phyloP scores from a whole-genome alignment of 2,329 filamentous ascomycete species.

The Stachybotrys elegans region DNA sequence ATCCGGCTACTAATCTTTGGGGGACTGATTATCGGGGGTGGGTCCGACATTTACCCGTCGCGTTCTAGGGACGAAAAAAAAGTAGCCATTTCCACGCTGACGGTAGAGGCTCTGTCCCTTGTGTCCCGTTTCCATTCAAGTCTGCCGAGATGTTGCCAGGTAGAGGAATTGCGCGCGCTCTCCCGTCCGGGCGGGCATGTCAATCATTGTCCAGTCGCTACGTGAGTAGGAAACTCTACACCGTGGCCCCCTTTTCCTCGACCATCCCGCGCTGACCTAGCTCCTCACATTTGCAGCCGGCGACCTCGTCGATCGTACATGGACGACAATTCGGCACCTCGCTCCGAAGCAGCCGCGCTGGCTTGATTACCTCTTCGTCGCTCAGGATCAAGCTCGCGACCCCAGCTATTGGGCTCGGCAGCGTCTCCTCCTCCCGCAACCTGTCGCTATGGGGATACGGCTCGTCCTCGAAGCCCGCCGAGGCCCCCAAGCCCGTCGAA shows the following conservation, averaged over 20 bases:
- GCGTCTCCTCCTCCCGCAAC: slow-evolving; percentile 22
- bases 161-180: slow-evolving; percentile 36
- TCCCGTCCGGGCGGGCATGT: slow-evolving; percentile 26
- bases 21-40: no score
- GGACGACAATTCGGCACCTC: slow-evolving; percentile 30
- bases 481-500: slow-evolving; percentile 3
- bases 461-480: slow-evolving; percentile 1
- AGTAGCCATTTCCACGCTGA: slow-evolving; percentile 17
- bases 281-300: not conserved
- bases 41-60: slow-evolving; percentile 31
- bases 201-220: slow-evolving; percentile 23
- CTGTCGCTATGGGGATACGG: slow-evolving; percentile 29
- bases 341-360: slow-evolving; percentile 14
- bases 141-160: slow-evolving; percentile 38
- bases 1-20: no score
- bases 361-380: slow-evolving; percentile 15
- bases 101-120: slow-evolving; percentile 4
- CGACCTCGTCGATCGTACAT: slow-evolving; percentile 19
- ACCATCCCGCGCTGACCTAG: not conserved
- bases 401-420: slow-evolving; percentile 24
- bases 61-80: slow-evolving; percentile 18
- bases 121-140: slow-evolving; percentile 13
- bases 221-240: no score
- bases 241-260: not conserved
- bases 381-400: slow-evolving; percentile 14